Evolutionary conservation across 768 basidiomycete genomes (phyloP).

Genomic region (Mycena galericulata): DNA sequence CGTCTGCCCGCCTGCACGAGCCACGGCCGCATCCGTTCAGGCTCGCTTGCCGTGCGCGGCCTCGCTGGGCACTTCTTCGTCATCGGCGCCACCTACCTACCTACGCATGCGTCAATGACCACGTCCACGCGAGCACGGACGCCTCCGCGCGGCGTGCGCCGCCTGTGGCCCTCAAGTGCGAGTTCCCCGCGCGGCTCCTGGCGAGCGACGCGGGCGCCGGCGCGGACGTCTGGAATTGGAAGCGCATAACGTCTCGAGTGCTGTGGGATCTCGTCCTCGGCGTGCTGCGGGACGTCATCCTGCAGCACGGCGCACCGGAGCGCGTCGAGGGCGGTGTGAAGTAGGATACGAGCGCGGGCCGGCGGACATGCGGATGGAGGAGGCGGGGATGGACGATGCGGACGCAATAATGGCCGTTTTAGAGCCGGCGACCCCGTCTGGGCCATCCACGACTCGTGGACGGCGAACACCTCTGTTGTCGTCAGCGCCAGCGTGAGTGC

Average conservation of each 20-base stretch:
- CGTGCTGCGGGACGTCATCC: constrained; percentile 68
- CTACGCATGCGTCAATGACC: constrained; percentile 77
- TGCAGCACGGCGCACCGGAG: constrained; percentile 63
- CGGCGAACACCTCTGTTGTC: constrained; percentile 64
- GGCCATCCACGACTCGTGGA: constrained; percentile 73
- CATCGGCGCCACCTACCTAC: constrained; percentile 88
- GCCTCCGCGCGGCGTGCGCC: constrained; percentile 76
- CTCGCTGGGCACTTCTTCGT: constrained; percentile 85
- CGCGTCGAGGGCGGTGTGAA: neutral
- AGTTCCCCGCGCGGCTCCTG: constrained; percentile 76
- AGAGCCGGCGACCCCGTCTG: neutral
- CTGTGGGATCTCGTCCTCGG: constrained; percentile 82
- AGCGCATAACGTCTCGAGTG: constrained; percentile 75
- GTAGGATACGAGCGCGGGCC: constrained; percentile 8
- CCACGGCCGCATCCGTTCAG: constrained; percentile 77
- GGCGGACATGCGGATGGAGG: constrained; percentile 12
- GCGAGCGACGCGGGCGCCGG: constrained; percentile 70
- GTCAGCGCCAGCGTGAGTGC: constrained; percentile 42
- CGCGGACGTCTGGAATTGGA: constrained; percentile 81
- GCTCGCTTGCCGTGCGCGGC: constrained; percentile 84
- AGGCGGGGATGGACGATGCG: constrained; percentile 47
- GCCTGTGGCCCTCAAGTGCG: constrained; percentile 74
- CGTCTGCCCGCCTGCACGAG: constrained; percentile 77
- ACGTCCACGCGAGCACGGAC: constrained; percentile 80
- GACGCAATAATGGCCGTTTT: constrained; percentile 40